A percentile compares a stretch with the other conserved stretches of the same genome.
Conservation (phyloP, 2,329 filamentous ascomycete genomes). For the Macrophomina phaseolina region DNA sequence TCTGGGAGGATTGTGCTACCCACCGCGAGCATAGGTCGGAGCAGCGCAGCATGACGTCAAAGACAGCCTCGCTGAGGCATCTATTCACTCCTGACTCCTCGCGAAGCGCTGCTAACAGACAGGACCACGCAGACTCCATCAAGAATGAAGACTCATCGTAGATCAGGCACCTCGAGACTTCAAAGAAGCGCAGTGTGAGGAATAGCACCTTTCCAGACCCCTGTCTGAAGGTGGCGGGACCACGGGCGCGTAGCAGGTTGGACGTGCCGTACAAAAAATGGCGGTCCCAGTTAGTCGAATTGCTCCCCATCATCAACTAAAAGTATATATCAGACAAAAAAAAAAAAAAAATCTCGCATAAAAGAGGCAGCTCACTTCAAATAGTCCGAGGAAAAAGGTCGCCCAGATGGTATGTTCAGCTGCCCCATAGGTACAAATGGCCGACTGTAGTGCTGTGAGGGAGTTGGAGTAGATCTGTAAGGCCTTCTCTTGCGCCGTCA, state of each 20-base stretch:
- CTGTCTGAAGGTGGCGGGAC: neutral
- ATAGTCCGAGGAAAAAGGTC: neutral
- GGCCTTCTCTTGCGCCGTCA: neutral
- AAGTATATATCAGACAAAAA: neutral
- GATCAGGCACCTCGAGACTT: neutral
- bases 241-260: neutral
- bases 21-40: neutral
- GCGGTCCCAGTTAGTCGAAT: constrained; percentile 7
- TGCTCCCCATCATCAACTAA: constrained; percentile 13
- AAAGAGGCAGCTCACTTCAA: neutral
- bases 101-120: neutral
- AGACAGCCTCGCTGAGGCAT: neutral
- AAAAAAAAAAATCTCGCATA: neutral
- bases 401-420: neutral
- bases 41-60: neutral
- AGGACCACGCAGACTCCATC: neutral
- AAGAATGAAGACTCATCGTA: neutral
- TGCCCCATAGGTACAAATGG: neutral
- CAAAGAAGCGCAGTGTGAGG: neutral
- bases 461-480: neutral
- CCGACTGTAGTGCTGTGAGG: neutral
- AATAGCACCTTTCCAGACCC: neutral
- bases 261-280: constrained; percentile 21
- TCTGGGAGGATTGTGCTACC: too few relatives aligned
- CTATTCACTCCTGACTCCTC: neutral